phyloP scores from a whole-genome alignment of 768 basidiomycete genomes.

The Russula griseocarnosa region DNA sequence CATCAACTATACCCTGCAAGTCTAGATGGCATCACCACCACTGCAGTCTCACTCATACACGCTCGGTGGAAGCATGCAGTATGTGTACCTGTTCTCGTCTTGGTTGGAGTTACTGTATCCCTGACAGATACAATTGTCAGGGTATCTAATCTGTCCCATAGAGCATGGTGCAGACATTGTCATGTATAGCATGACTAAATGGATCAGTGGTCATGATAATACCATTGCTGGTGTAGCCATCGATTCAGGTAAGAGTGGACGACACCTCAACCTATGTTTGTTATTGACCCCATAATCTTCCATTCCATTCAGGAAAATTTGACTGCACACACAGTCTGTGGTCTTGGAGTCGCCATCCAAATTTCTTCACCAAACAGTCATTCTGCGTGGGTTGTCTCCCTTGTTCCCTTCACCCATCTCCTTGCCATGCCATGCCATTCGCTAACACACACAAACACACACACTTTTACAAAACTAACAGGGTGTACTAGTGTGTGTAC shows the following conservation, averaged over 20 bases:
- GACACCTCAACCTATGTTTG: neutral
- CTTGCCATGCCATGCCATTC: too few species aligned
- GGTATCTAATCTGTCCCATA: conserved; percentile 65
- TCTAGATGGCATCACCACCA: neutral
- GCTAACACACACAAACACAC: too few species aligned
- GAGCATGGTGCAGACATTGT: conserved; percentile 75
- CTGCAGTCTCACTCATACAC: conserved; percentile 45
- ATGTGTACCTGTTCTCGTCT: neutral
- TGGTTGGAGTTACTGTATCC: neutral
- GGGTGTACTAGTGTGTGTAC: too few species aligned
- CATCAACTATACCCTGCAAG: conserved; percentile 22
- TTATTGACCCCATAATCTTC: neutral
- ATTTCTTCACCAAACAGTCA: too few species aligned
- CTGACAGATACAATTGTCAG: conserved; percentile 18
- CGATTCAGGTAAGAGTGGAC: conserved; percentile 51
- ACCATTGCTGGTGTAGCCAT: conserved; percentile 74
- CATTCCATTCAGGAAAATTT: conserved; percentile 50
- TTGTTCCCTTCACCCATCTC: too few species aligned
- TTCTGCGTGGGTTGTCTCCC: too few species aligned
- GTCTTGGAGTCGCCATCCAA: too few species aligned
- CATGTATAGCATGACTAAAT: conserved; percentile 78
- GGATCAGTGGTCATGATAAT: conserved; percentile 80
- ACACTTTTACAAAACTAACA: too few species aligned
- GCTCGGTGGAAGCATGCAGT: conserved; percentile 54
- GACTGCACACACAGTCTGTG: too few species aligned